These are phyloP conservation scores for Neocatenulostroma microsporum DNA, from an alignment of 2,329 filamentous ascomycete genomes.

Conservation along the genomic window DNA sequence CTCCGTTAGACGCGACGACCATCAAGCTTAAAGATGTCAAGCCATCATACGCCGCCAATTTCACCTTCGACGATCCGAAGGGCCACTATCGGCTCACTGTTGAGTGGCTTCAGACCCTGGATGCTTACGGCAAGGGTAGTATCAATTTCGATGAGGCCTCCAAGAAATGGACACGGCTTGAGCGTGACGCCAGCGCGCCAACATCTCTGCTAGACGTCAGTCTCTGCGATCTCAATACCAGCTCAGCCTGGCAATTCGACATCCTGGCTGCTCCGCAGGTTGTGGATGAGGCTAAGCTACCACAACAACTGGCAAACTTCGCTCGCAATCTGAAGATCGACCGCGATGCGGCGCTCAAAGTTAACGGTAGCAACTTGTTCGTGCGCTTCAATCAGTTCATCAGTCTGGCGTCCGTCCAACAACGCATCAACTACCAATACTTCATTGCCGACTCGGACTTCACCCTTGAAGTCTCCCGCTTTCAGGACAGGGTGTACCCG, in stretches of 20 bases:
- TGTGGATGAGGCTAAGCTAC: constrained; percentile 14
- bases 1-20: constrained; percentile 16
- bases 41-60: constrained; percentile 23
- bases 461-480: constrained; percentile 23
- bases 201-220: constrained; percentile 22
- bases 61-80: constrained; percentile 20
- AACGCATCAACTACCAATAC: constrained; percentile 23
- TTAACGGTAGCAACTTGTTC: constrained; percentile 12
- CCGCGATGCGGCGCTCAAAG: constrained; percentile 4
- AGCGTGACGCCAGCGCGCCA: constrained; percentile 15
- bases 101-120: constrained; percentile 18
- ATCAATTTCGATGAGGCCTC: constrained; percentile 9
- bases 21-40: constrained; percentile 18
- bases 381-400: constrained; percentile 13
- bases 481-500: constrained; percentile 18
- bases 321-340: constrained; percentile 15
- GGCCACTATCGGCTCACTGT: constrained; percentile 21
- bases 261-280: constrained; percentile 14
- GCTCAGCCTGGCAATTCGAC: constrained; percentile 28
- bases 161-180: constrained; percentile 22
- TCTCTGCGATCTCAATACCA: constrained; percentile 21
- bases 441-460: constrained; percentile 22
- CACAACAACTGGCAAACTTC: constrained; percentile 12
- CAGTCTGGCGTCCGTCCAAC: constrained; percentile 15
- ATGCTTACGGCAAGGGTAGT: constrained; percentile 1